Percentiles rank a stretch among this genome's conserved stretches.
Conservation (phyloP, 2,329 filamentous ascomycete species). For the Sporothrix pallida region DNA sequence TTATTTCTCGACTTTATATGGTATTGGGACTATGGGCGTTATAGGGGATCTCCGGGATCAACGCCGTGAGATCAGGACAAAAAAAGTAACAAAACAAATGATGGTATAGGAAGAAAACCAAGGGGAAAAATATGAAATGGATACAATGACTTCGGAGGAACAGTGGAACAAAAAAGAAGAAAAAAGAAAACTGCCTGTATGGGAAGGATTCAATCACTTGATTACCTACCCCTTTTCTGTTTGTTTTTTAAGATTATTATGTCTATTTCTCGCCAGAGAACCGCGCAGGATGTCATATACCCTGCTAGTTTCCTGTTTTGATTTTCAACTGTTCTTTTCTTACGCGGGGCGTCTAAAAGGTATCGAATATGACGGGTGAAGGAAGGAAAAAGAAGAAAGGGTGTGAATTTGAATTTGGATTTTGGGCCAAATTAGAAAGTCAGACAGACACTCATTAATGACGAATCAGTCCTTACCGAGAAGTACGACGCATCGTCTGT, state of each 20-base stretch:
- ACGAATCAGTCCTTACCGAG: not conserved
- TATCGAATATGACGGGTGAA: not conserved
- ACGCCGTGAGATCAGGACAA: not conserved
- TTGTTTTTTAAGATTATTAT: not conserved
- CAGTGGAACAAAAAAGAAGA: not conserved
- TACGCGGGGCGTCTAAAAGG: not conserved
- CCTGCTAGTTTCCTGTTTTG: conserved; percentile 24
- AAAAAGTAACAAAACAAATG: conserved; percentile 5
- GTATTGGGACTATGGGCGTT: conserved; percentile 26
- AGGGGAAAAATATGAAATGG: not conserved
- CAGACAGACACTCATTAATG: conserved; percentile 8
- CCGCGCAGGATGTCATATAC: conserved; percentile 6
- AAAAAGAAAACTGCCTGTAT: conserved; percentile 10
- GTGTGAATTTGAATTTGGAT: not conserved
- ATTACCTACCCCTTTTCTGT: not conserved
- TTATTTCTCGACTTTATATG: conserved; percentile 3
- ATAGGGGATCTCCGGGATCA: conserved; percentile 1
- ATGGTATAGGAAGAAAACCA: not conserved
- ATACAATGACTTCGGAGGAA: not conserved
- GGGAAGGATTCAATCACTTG: not conserved
- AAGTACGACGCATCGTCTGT: not conserved
- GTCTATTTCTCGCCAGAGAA: conserved; percentile 25
- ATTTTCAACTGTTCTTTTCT: not conserved
- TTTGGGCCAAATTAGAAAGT: not conserved
- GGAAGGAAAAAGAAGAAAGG: not conserved